Evolutionary conservation across 73 alveolate species (phyloP).

Genomic region (Tetrahymena borealis): DNA sequence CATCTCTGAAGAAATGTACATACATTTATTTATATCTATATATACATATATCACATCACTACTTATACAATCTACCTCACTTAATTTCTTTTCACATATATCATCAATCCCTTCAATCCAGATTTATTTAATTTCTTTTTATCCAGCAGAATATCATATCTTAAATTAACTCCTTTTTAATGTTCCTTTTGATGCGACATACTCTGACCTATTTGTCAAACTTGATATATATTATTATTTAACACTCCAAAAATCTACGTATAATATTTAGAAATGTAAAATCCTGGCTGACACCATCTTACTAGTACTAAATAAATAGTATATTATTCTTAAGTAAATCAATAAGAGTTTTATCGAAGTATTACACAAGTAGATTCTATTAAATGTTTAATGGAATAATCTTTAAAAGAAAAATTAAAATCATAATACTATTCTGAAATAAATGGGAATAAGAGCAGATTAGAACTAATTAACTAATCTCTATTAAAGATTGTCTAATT

Average conservation of each 20-base stretch:
- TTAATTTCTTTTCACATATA: background rate
- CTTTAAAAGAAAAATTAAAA: too few relatives aligned
- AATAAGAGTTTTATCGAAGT: too few relatives aligned
- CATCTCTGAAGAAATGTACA: background rate
- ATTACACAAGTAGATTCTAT: too few relatives aligned
- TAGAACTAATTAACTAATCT: too few relatives aligned
- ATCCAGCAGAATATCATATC: background rate
- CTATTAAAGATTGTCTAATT: too few relatives aligned
- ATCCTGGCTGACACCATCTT: too few relatives aligned
- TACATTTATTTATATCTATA: background rate
- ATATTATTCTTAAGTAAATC: too few relatives aligned
- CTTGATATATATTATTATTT: background rate
- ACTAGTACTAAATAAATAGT: too few relatives aligned
- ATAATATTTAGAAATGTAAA: background rate
- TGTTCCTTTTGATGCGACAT: background rate
- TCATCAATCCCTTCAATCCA: background rate
- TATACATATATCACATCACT: background rate
- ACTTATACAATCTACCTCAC: background rate
- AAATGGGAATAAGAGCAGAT: too few relatives aligned
- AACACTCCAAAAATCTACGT: background rate
- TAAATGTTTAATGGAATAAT: too few relatives aligned
- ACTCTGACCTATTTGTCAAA: background rate
- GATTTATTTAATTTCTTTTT: background rate
- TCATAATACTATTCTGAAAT: too few relatives aligned
- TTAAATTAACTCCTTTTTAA: background rate